Percentiles rank a stretch among this genome's conserved stretches.
Conservation (phyloP, 2,329 filamentous ascomycete species). For the Chalara sp. region DNA sequence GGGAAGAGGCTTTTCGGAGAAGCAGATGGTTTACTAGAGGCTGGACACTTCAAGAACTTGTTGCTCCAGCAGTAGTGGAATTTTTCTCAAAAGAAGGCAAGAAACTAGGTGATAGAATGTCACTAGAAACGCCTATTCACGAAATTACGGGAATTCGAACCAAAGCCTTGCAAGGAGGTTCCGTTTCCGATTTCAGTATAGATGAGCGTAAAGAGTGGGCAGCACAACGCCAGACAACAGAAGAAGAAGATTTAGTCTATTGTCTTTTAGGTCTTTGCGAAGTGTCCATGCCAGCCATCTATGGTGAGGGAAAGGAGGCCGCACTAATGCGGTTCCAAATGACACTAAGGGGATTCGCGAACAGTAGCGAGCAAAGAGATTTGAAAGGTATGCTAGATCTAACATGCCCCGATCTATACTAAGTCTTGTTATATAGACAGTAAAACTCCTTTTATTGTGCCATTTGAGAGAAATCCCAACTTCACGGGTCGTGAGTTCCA, state of each 20-base stretch:
- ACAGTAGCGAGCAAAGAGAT: background rate
- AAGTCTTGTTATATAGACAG: background rate
- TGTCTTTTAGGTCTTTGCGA: background rate
- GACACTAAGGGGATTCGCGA: background rate
- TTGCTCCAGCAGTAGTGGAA: background rate
- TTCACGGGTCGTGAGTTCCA: background rate
- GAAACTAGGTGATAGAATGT: background rate
- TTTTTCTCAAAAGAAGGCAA: constrained; percentile 1
- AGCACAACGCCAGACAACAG: constrained; percentile 1
- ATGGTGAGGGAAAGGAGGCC: background rate
- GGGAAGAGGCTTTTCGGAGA: background rate
- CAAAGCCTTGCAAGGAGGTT: background rate
- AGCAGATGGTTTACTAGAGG: constrained; percentile 4
- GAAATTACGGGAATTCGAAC: background rate
- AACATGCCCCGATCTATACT: background rate
- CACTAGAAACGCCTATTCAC: background rate
- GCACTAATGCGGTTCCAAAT: background rate
- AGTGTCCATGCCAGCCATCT: background rate
- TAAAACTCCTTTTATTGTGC: background rate
- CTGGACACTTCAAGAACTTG: constrained; percentile 8
- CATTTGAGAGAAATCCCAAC: background rate
- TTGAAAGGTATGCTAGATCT: background rate
- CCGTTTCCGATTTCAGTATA: background rate
- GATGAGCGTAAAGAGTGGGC: background rate
- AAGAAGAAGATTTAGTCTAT: background rate